Base-by-base conservation (phyloP, 202 grass and related monocot genomes). In the Panicum virgatum region DNA sequence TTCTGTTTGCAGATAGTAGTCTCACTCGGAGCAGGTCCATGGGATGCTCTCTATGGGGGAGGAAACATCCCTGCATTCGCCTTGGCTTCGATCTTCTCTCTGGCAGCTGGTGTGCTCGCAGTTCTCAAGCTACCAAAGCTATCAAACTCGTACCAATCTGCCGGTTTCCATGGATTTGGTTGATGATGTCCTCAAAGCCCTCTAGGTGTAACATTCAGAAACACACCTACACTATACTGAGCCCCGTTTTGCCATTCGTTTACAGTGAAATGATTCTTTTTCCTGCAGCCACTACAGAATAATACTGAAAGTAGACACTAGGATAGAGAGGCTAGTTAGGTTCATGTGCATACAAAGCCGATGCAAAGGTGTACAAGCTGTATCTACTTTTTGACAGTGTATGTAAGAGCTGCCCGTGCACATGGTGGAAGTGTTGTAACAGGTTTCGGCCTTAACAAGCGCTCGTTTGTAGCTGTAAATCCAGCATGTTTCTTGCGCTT, bases 21-120 rank as follows among this genome's bases (percentile, higher is more conserved):
- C 1, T 95, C 96, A 12, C 86, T 98, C 3, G 96, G 96, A 79
- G 96, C 92, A 12, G 96, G 96, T 34, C 96, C 96, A 42, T 98
- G 96, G 96, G 96, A 98, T 45, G 89, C 85, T 45, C 90, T 98
- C 7, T 98, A 93, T 75, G 96, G 96, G 22, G 96, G 96, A 58
- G 96, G 96, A 16, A 98, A 98, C 66, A 46, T 96, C 59, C 96
- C 96, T 0, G 96, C 92, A 2, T 98, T 98, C 29, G 96, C 92
- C 23, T 25, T 98, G 42, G 96, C 96, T 76, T 84, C 96, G 5
- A 23, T 96, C 16, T 98, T 98, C 45, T 89, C 96, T 25, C 73
- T 96, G 3, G 70, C 42, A 30, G 96, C 96, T 18, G 91, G 96
- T 45, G 84, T 96, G 56, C 79, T 98, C n/a, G 96, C 96, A 2